Evolutionary conservation across 352 stramenopile species (phyloP).

Genomic region (Thalassiosira hispida): DNA sequence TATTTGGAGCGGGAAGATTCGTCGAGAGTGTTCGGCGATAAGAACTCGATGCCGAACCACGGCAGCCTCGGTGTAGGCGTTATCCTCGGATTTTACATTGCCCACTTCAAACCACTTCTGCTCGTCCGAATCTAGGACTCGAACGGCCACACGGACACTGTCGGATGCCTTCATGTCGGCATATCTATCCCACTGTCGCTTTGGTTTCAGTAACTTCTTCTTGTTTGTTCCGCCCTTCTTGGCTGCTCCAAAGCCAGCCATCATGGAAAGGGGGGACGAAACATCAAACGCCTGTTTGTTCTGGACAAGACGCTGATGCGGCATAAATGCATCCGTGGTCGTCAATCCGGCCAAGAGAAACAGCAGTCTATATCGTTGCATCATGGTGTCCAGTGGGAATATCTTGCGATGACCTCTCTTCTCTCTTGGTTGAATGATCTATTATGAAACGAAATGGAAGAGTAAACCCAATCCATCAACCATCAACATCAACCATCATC

Average conservation of each 20-base stretch:
- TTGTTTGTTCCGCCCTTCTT: background rate
- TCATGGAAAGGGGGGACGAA: background rate
- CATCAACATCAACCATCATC: no score
- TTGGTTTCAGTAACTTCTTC: slow-evolving; percentile 1
- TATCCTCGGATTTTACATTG: background rate
- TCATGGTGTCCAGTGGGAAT: no score
- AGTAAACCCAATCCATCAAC: no score
- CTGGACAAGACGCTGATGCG: no score
- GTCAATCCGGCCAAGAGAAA: no score
- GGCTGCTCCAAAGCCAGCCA: slow-evolving; percentile 1
- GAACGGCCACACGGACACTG: background rate
- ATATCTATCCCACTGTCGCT: background rate
- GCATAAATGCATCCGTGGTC: no score
- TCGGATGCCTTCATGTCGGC: background rate
- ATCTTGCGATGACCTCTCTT: no score
- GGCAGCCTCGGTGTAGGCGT: background rate
- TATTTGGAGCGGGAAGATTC: background rate
- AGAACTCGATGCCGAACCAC: slow-evolving; percentile 2
- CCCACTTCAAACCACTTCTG: background rate
- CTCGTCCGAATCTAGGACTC: background rate
- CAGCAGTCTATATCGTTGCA: no score
- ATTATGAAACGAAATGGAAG: no score
- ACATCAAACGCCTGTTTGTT: no score
- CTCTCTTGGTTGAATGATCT: no score
- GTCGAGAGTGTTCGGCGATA: background rate